Base-by-base conservation (phyloP, 2,329 filamentous ascomycete genomes). In the Leptographium flavum region DNA sequence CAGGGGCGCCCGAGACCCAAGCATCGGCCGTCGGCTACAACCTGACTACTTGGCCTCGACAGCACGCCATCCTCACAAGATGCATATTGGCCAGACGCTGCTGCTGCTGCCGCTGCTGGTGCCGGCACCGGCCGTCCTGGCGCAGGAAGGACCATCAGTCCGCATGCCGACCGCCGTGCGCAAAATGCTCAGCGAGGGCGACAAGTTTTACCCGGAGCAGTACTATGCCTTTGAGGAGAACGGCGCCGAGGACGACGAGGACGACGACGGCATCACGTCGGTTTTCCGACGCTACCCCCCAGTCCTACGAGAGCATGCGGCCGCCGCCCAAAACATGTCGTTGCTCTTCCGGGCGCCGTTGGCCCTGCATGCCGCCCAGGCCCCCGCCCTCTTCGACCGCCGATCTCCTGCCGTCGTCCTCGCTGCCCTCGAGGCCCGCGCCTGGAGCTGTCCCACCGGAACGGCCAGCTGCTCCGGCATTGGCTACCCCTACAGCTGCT, bases 121-220 rank as follows among this genome's bases (percentile, higher is more conserved):
- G 23, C 55, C 73, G 36, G 60, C 73, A 37, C 57, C 69, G 15
- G 61, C 75, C 22, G 53, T 71, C 38, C 57, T 64, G 3, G 60
- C 61, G 2, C 62, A 66, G 39, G 54, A 63, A 14, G 52, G 54
- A 3, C 63, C 63, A 28, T 54, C 47, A 47, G 52, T 39, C 33
- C 54, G 49, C 39, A 45, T 62, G 6, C 81, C 81, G 0, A 71
- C 74, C 1, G 83, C 75, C 1, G 69, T 88, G 45, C 75, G 74
- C 57, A 87, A 87, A 57, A 84, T 88, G 74, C 68, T 69, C 5
- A 79, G 87, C 56, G 73, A 76, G 42, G 74, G 74, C 48, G 81
- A 85, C 57, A 92, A 86, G 69, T 81, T 90, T 57, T 75, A 79
- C 52, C 65, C 79, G 46, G 72, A 83, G 38, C 81, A 86, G 58